Evolutionary conservation across 2,329 filamentous ascomycete species (phyloP).

Genomic region (Keithomyces neogunnii): DNA sequence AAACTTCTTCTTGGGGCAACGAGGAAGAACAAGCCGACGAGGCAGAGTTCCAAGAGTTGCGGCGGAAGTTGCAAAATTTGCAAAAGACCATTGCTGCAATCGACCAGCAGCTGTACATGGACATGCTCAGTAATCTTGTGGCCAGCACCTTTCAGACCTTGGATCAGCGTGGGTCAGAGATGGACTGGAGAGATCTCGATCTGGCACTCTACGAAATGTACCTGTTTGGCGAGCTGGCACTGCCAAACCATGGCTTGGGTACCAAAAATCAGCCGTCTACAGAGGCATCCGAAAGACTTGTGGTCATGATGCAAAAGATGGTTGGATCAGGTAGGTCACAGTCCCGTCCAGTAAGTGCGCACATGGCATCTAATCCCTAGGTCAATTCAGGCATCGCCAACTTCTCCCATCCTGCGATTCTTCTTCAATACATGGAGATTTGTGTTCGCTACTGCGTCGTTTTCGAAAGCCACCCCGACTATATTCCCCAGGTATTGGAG

Average conservation of each 20-base stretch:
- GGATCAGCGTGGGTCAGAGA: conserved; percentile 60
- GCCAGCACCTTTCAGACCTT: conserved; percentile 77
- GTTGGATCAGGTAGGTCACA: conserved; percentile 68
- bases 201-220: conserved; percentile 93
- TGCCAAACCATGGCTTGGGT: conserved; percentile 79
- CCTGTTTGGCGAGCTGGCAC: conserved; percentile 87
- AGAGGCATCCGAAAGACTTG: conserved; percentile 69
- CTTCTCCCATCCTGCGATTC: conserved; percentile 82
- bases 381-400: conserved; percentile 59
- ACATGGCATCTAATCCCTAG: neutral
- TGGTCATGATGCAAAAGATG: conserved; percentile 93
- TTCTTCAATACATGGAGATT: conserved; percentile 97
- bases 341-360: too few relatives aligned
- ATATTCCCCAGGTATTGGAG: conserved; percentile 80
- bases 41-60: conserved; percentile 91
- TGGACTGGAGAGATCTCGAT: conserved; percentile 94
- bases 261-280: conserved; percentile 75
- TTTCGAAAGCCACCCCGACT: conserved; percentile 75
- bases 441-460: conserved; percentile 90
- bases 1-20: conserved; percentile 86
- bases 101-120: conserved; percentile 80
- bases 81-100: conserved; percentile 90
- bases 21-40: conserved; percentile 95
- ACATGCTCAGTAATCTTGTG: conserved; percentile 82
- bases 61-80: conserved; percentile 79